Conservation (phyloP, 345 rosid genomes). For the Arabis hirsuta region DNA sequence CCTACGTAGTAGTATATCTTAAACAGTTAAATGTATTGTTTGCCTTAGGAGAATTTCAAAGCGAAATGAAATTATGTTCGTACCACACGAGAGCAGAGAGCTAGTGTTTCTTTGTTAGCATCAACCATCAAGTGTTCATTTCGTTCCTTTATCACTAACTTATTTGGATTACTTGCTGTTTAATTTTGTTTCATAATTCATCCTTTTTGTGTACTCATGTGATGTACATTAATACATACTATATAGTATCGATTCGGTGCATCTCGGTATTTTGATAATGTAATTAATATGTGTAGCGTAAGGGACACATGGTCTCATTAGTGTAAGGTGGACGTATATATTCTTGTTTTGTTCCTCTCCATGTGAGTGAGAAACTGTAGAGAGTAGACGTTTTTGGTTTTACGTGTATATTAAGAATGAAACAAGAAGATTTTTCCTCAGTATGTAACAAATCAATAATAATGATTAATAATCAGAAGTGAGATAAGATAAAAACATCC, state of each 20-base stretch:
- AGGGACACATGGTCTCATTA: slow-evolving; percentile 10
- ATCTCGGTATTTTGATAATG: slow-evolving; percentile 6
- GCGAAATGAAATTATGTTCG: not conserved
- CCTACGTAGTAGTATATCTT: not conserved
- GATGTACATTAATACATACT: too few relatives aligned
- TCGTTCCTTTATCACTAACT: not conserved
- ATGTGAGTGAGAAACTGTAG: slow-evolving; percentile 36
- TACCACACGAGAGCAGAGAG: not conserved
- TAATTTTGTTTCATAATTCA: not conserved
- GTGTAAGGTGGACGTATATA: slow-evolving; percentile 24
- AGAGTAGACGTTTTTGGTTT: slow-evolving; percentile 10
- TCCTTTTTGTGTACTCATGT: not conserved
- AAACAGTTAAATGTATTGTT: too few relatives aligned
- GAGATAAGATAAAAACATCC: not conserved
- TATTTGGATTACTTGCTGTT: not conserved
- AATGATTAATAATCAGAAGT: not conserved
- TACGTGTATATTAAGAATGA: slow-evolving; percentile 18
- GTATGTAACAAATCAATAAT: slow-evolving; percentile 1
- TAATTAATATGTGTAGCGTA: not conserved
- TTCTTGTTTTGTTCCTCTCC: slow-evolving; percentile 24
- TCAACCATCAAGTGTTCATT: slow-evolving; percentile 9
- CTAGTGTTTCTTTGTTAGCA: not conserved
- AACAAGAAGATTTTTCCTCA: slow-evolving; percentile 23
- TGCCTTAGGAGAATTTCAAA: not conserved
- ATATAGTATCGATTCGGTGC: not conserved